Evolutionary conservation across 2,329 filamentous ascomycete genomes (phyloP).

Genomic region (Talaromyces sp.): DNA sequence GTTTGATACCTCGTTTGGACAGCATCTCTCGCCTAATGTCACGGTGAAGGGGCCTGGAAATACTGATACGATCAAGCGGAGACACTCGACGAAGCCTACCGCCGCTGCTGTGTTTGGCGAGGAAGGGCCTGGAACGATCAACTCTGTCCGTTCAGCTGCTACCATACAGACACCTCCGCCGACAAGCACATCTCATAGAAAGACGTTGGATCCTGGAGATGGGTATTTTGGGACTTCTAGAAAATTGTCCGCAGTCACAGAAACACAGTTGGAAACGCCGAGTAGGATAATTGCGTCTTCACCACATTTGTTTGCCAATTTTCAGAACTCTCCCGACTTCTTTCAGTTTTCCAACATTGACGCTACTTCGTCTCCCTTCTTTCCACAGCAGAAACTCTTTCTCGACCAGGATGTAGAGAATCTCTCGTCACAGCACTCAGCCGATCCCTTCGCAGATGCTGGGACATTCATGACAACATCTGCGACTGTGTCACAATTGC

Average conservation of each 20-base stretch:
- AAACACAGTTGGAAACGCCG: conserved; percentile 43
- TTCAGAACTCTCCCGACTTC: conserved; percentile 57
- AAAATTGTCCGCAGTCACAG: conserved; percentile 24
- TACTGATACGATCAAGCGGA: conserved; percentile 34
- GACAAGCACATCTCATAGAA: conserved; percentile 54
- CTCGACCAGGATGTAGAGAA: conserved; percentile 41
- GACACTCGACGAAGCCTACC: conserved; percentile 29
- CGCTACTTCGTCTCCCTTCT: conserved; percentile 54
- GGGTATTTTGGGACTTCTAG: conserved; percentile 16
- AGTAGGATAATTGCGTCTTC: conserved; percentile 44
- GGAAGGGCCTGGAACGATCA: conserved; percentile 33
- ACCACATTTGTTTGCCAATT: conserved; percentile 48
- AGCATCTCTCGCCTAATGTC: conserved; percentile 16
- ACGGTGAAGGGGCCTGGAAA: conserved; percentile 26
- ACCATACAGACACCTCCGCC: conserved; percentile 61
- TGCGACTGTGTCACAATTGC: conserved; percentile 16
- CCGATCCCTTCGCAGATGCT: conserved; percentile 22
- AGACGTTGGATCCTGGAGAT: conserved; percentile 33
- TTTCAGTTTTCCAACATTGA: conserved; percentile 52
- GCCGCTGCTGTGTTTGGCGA: conserved; percentile 26
- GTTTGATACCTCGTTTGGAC: conserved; percentile 15
- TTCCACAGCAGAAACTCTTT: conserved; percentile 53
- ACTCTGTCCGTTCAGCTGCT: conserved; percentile 41
- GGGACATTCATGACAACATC: conserved; percentile 22
- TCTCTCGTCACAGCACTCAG: conserved; percentile 21